Conservation (phyloP, 495 filamentous ascomycete genomes). For the Penicillium verhagenii region DNA sequence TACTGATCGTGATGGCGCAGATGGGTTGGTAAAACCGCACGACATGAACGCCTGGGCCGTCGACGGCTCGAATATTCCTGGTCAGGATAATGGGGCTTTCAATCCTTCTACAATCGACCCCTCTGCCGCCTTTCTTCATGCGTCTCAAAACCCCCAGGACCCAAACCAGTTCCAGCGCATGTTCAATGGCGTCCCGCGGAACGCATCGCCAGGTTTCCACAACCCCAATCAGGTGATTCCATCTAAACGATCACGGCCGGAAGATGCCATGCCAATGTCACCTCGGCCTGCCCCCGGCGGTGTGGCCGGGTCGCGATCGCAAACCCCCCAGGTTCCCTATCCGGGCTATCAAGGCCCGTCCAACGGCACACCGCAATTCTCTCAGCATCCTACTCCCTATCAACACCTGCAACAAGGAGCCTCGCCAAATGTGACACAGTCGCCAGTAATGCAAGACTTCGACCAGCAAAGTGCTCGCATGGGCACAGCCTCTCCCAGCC, state of each 20-base stretch:
- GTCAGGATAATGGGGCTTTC: conserved; percentile 78
- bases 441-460: conserved; percentile 81
- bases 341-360: conserved; percentile 60
- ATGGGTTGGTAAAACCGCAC: conserved; percentile 57
- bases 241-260: conserved; percentile 81
- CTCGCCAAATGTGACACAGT: conserved; percentile 80
- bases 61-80: conserved; percentile 67
- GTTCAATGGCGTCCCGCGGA: conserved; percentile 81
- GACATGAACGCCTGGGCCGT: conserved; percentile 85
- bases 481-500: conserved; percentile 86
- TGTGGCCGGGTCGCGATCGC: conserved; percentile 80
- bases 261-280: conserved; percentile 81
- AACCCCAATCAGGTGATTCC: conserved; percentile 79
- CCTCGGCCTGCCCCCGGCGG: conserved; percentile 74
- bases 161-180: conserved; percentile 64
- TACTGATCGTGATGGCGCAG: conserved; percentile 36
- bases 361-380: conserved; percentile 54
- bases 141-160: conserved; percentile 55
- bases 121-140: conserved; percentile 51
- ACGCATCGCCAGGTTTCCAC: conserved; percentile 74
- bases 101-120: conserved; percentile 57
- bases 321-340: conserved; percentile 76
- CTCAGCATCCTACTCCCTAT: conserved; percentile 62
- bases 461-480: conserved; percentile 70
- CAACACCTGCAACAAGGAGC: conserved; percentile 81